Base-by-base conservation (phyloP, 2,329 filamentous ascomycete genomes). In the Aureobasidium sp. region DNA sequence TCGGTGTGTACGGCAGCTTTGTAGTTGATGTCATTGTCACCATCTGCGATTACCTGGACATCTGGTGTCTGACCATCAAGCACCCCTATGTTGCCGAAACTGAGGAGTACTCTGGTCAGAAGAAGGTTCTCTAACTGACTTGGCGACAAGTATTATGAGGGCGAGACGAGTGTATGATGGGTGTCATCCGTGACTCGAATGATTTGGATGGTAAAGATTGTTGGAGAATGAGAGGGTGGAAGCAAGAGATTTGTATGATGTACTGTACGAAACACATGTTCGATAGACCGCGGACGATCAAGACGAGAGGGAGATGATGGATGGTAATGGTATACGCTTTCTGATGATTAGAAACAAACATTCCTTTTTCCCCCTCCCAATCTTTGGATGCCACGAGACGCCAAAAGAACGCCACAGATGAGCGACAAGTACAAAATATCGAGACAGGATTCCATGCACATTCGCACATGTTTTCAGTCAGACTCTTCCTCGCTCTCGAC, bases 41-140 rank as follows among this genome's bases (percentile, higher is more conserved):
- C 25, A 97, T 98, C 62, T 98, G 93, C 72, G 93, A 98, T 68
- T 95, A 95, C 68, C 78, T 97, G 57, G 93, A 98, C 67, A 98
- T 98, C 61, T 97, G 90, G 89, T 98, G 93, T 67, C 75, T 98
- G 67, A 95, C 88, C 1, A 98, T 98, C 73, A 98, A 98, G 79
- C 84, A 97, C 63, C 81, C 81, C 0, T 76, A 77, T 47, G 41
- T 53, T 12, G 22, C 47, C 5, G 47, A 39, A 35, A 40, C 35
- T 10, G 48, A 51, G 37, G n/a, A n/a, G n/a, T n/a, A n/a, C n/a
- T n/a, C n/a, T n/a, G n/a, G n/a, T n/a, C n/a, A n/a, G 45, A 30
- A 51, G 48, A 51, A 51, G 48, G 27, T 41, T 35, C 24, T 29
- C 11, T 40, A 17, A 25, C 10, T 25, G 30, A 29, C 27, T 29